Evolutionary conservation across 768 basidiomycete genomes (phyloP).

Genomic region (Mycena maculata): DNA sequence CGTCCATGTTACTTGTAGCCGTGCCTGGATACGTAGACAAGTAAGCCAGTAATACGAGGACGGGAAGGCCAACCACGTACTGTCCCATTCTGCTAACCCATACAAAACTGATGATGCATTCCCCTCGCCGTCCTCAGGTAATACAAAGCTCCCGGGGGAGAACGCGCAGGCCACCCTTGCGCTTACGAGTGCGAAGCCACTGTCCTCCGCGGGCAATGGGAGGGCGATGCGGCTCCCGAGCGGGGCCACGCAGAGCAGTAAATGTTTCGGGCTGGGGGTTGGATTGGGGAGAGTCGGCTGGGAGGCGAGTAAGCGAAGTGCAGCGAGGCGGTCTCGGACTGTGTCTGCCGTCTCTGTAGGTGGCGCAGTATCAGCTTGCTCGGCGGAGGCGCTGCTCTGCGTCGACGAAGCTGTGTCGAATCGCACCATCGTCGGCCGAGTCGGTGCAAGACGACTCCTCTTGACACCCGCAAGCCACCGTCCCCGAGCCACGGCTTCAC

Average conservation of each 20-base stretch:
- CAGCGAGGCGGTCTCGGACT: slow-evolving; percentile 21
- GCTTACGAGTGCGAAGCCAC: slow-evolving; percentile 53
- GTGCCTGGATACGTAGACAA: background rate
- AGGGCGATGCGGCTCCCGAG: slow-evolving; percentile 44
- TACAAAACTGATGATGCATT: slow-evolving; percentile 53
- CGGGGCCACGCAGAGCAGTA: slow-evolving; percentile 64
- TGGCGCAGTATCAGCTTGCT: slow-evolving; percentile 32
- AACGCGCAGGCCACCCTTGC: slow-evolving; percentile 60
- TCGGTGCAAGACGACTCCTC: no score
- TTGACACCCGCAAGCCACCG: slow-evolving; percentile 58
- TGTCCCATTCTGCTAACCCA: slow-evolving; percentile 64
- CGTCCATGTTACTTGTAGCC: slow-evolving; percentile 34
- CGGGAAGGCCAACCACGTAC: slow-evolving; percentile 46
- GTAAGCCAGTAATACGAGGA: background rate
- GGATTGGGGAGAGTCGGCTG: slow-evolving; percentile 44
- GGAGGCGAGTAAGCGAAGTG: slow-evolving; percentile 38
- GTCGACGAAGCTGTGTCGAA: background rate
- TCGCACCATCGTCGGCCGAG: no score
- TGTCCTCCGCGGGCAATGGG: slow-evolving; percentile 47
- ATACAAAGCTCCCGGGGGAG: slow-evolving; percentile 49
- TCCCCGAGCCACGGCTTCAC: slow-evolving; percentile 50
- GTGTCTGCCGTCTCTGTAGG: slow-evolving; percentile 5
- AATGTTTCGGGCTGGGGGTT: slow-evolving; percentile 50
- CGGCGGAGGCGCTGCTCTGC: slow-evolving; percentile 34
- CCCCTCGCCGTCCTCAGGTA: slow-evolving; percentile 48